Conservation (phyloP, 148 eudicot genomes). For the Spergularia marina region DNA sequence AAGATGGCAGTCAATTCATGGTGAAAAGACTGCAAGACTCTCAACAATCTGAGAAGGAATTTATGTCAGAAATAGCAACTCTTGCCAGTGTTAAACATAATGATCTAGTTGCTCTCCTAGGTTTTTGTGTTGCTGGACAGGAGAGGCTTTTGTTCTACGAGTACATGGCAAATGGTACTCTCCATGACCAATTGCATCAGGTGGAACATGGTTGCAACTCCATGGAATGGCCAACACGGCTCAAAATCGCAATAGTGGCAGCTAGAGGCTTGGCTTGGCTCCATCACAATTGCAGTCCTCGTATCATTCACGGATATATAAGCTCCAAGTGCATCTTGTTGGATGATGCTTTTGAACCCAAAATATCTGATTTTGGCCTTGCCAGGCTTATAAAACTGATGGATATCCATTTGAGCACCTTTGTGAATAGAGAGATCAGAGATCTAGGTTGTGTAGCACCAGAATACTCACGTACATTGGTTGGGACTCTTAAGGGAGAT, state of each 20-base stretch:
- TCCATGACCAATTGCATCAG: slow-evolving; percentile 46
- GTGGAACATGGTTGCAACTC: slow-evolving; percentile 26
- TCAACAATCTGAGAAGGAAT: slow-evolving; percentile 60
- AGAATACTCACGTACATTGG: slow-evolving; percentile 54
- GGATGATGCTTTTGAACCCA: slow-evolving; percentile 48
- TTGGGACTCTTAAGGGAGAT: slow-evolving; percentile 67
- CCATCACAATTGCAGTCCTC: slow-evolving; percentile 63
- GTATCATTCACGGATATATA: slow-evolving; percentile 58
- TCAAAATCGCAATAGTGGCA: slow-evolving; percentile 50
- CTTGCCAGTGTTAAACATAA: slow-evolving; percentile 59
- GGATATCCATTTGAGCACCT: slow-evolving; percentile 66
- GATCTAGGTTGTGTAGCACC: slow-evolving; percentile 70
- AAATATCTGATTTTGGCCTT: slow-evolving; percentile 64
- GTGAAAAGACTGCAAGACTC: slow-evolving; percentile 61
- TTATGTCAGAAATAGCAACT: slow-evolving; percentile 61
- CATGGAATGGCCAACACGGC: slow-evolving; percentile 52
- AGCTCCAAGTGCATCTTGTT: slow-evolving; percentile 62
- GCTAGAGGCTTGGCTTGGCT: slow-evolving; percentile 76
- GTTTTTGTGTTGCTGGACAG: slow-evolving; percentile 56
- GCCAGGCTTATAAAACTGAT: slow-evolving; percentile 67
- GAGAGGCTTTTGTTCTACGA: slow-evolving; percentile 64
- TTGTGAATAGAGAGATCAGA: slow-evolving; percentile 63
- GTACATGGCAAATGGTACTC: slow-evolving; percentile 58
- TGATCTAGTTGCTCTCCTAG: slow-evolving; percentile 63
- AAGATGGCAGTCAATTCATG: slow-evolving; percentile 52